A percentile compares a stretch with the other conserved stretches of the same genome.
Conservation (phyloP, 2,329 filamentous ascomycete species). For the Teratosphaeria epicoccoides region DNA sequence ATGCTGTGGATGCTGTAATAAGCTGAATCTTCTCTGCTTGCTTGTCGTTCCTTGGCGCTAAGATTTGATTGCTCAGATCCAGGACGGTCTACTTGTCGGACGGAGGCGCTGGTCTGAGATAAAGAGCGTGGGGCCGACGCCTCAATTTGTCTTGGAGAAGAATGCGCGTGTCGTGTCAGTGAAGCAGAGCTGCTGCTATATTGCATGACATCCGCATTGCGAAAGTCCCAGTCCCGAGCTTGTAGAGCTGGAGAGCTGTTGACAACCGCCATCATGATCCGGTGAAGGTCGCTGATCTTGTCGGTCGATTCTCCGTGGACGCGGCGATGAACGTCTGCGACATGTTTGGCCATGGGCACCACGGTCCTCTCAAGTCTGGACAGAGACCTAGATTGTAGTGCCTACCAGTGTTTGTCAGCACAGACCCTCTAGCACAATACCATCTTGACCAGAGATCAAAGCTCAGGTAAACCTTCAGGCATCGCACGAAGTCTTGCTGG, state of each 20-base stretch:
- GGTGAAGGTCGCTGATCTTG: constrained; percentile 22
- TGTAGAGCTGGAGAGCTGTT: constrained; percentile 14
- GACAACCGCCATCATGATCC: constrained; percentile 17
- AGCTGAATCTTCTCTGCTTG: constrained; percentile 13
- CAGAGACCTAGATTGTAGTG: constrained; percentile 32
- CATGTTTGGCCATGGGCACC: constrained; percentile 24
- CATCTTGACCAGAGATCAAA: neutral
- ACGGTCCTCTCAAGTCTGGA: constrained; percentile 23
- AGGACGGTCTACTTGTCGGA: constrained; percentile 3
- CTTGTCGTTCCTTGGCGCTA: constrained; percentile 2
- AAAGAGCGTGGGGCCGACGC: constrained; percentile 4
- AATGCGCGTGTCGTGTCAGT: constrained; percentile 5
- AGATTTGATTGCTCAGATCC: constrained; percentile 2
- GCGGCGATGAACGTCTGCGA: constrained; percentile 21
- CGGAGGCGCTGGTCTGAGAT: neutral
- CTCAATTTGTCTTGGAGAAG: constrained; percentile 2
- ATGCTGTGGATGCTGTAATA: constrained; percentile 7
- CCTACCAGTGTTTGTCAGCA: constrained; percentile 7
- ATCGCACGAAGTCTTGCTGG: neutral
- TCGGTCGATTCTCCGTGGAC: constrained; percentile 17
- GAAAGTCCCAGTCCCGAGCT: constrained; percentile 7
- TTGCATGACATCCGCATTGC: constrained; percentile 5
- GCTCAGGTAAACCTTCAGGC: neutral
- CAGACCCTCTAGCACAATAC: neutral
- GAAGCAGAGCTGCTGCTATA: constrained; percentile 12